Evolutionary conservation across 169 alveolate species (phyloP).

Genomic region (Plasmodium fragile): DNA sequence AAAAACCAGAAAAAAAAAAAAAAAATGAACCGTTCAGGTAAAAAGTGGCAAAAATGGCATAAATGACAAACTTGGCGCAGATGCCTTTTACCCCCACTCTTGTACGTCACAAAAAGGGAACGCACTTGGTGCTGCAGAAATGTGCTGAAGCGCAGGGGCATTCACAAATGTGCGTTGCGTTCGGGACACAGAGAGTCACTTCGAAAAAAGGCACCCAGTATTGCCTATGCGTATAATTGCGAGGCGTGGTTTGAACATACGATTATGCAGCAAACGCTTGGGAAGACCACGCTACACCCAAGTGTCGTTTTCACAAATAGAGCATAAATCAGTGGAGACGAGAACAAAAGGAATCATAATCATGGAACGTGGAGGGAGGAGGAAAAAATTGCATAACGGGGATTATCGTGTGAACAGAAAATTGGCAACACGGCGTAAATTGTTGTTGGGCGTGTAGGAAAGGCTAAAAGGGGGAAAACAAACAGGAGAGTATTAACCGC

Average conservation of each 20-base stretch:
- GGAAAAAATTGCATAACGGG: not conserved
- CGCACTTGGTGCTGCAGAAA: not conserved
- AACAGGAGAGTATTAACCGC: not conserved
- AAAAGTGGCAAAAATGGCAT: not conserved
- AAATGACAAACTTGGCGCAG: not conserved
- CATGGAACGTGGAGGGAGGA: not conserved
- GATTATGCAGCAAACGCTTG: not conserved
- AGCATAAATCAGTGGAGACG: not conserved
- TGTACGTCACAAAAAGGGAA: not conserved
- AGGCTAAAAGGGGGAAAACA: not conserved
- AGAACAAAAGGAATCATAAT: not conserved
- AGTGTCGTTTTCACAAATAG: not conserved
- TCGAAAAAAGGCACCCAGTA: not conserved
- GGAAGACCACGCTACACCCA: not conserved
- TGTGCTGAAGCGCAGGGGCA: not conserved
- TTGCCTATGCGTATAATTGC: not conserved
- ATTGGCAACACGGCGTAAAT: not conserved
- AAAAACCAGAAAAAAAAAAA: not conserved
- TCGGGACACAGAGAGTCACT: not conserved
- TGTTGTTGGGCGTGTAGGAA: not conserved
- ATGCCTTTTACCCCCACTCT: not conserved
- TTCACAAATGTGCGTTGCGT: not conserved
- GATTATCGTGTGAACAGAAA: not conserved
- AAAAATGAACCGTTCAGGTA: not conserved
- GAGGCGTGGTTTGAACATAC: not conserved